Base-by-base conservation (phyloP, 1,139 yeast genomes). In the Zygosaccharomyces sapae region DNA sequence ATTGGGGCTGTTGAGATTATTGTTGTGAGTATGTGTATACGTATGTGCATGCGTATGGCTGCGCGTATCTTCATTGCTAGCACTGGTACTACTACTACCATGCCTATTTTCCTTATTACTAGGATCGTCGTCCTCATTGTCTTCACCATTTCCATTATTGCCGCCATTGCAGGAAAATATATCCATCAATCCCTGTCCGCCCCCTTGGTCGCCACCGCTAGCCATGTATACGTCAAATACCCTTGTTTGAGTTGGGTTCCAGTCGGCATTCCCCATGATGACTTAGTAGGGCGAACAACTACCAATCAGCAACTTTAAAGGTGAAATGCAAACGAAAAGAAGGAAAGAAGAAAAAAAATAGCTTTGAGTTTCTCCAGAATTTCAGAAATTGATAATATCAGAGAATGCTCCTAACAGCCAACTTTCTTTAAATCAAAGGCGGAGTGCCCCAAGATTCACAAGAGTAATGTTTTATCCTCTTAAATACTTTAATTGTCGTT, bases 191-290 rank as follows among this genome's bases (percentile, higher is more conserved):
- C 31, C 31, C 37, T 54, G 56, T 10, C 53, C 41, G 12, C 51
- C 53, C 25, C 8, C 25, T 22, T 55, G 53, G 9, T 53, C 48
- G 2, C 53, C 36, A 4, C 57, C 57, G 22, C 50, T 52, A 16
- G 53, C 52, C 45, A 53, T 49, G 47, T 53, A 61, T 1, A 62
- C 62, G 46, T 62, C 66, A 43, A 60, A 62, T 5, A 61, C 59
- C 27, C 59, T 53, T n/a, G 58, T 33, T 25, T 38, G 38, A 39
- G 51, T 47, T 4, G 51, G 55, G 35, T 52, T 46, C 54, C 55
- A 49, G 30, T 38, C 41, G 41, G 34, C 41, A 38, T 38, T 38
- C 41, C 34, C 41, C 41, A 38, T 38, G 41, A 12, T 29, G 41
- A 9, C 27, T 31, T 31, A 31, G 19, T 18, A 6, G 34, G 34